Evolutionary conservation across 2,329 filamentous ascomycete genomes (phyloP).

Genomic region (Ophiostoma populinum): DNA sequence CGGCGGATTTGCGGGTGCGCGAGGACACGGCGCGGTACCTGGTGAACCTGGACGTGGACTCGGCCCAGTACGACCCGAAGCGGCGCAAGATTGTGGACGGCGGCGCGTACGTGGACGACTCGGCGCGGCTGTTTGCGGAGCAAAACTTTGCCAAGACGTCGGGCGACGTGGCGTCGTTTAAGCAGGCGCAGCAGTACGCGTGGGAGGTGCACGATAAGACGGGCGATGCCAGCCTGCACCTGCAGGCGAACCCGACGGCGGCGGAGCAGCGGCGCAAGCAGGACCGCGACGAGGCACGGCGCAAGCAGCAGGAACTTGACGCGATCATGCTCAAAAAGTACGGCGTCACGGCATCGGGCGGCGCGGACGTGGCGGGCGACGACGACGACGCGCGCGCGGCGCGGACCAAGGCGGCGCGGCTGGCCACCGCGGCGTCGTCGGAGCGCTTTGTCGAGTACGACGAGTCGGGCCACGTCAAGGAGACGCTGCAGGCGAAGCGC

Average conservation of each 20-base stretch:
- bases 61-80: slow-evolving; percentile 94
- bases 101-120: slow-evolving; percentile 63
- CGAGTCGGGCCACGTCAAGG: slow-evolving; percentile 75
- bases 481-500: slow-evolving; percentile 56
- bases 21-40: slow-evolving; percentile 97
- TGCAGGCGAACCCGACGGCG: slow-evolving; percentile 92
- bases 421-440: slow-evolving; percentile 53
- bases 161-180: slow-evolving; percentile 85
- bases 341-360: slow-evolving; percentile 29
- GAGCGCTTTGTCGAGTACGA: slow-evolving; percentile 92
- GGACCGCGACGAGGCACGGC: slow-evolving; percentile 55
- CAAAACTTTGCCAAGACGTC: slow-evolving; percentile 81
- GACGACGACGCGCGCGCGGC: not conserved
- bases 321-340: slow-evolving; percentile 68
- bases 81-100: slow-evolving; percentile 79
- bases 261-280: slow-evolving; percentile 73
- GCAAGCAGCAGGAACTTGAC: slow-evolving; percentile 48
- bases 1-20: slow-evolving; percentile 74
- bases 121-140: slow-evolving; percentile 71
- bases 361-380: not conserved
- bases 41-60: slow-evolving; percentile 85
- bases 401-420: slow-evolving; percentile 21
- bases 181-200: slow-evolving; percentile 72
- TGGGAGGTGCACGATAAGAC: slow-evolving; percentile 87
- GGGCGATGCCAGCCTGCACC: slow-evolving; percentile 63